Evolutionary conservation across 768 basidiomycete genomes (phyloP), one percentile per base, ranked within the genome.

Genomic region (Chalciporus pseudorubinellus): DNA sequence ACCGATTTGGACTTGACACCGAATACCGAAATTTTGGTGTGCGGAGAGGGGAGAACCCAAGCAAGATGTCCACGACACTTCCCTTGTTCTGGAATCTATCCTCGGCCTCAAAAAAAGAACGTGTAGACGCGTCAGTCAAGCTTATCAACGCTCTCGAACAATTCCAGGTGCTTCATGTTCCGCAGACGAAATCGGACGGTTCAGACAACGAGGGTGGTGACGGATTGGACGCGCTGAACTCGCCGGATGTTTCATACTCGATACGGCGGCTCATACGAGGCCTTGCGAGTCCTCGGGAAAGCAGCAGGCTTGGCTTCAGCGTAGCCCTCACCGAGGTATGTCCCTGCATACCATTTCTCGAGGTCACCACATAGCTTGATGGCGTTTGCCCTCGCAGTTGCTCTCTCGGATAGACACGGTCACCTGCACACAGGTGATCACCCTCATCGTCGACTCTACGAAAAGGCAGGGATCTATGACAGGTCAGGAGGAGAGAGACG

Each of bases 51-150:
- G 44, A 31, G 19, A n/a, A 33, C 47, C 31, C 20, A 46, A 10
- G 39, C 48, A 46, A 46, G 41, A 90, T 92, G 83, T 82, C 88
- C 33, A 93, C 92, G 44, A 95, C 92, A 29, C 82, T 98, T 49
- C 89, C 92, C 13, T 79, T 97, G 29, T 98, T 94, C 78, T 97
- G 94, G 94, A 77, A 93, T 68, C 77, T 98, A 47, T 95, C 94
- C 14, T 91, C 89, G 3, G 74, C 82, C 2, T 82, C 81, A 18
- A 91, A 84, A 72, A 83, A 85, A 50, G 85, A 91, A 53, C 85
- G 94, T 9, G 63, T 95, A 31, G 83, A 87, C 59, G 88, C 94
- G 13, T 94, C 94, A 3, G 85, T 89, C 24, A 89, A 92, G 66
- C 84, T 98, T 45, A 69, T 95, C 51, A 73, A 75, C 16, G 77